Evolutionary conservation across 495 filamentous ascomycete species (phyloP).

Genomic region (Xylaria grammica): DNA sequence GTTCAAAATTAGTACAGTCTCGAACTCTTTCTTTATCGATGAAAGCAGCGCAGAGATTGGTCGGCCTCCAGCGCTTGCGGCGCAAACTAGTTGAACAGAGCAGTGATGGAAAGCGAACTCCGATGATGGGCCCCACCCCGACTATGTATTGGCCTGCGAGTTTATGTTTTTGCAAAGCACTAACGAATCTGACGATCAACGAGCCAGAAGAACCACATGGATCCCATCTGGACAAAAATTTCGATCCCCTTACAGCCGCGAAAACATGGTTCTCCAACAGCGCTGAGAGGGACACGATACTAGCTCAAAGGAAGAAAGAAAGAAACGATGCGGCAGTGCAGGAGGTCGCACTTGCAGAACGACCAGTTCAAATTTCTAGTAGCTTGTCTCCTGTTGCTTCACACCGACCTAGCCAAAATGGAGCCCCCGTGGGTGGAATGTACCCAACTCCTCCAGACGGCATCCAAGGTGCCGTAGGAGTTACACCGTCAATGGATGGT

Average conservation of each 20-base stretch:
- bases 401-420: slow-evolving; percentile 58
- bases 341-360: slow-evolving; percentile 47
- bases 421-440: slow-evolving; percentile 64
- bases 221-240: slow-evolving; percentile 30
- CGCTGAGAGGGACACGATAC: slow-evolving; percentile 51
- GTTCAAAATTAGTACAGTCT: slow-evolving; percentile 47
- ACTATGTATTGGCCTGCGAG: slow-evolving; percentile 55
- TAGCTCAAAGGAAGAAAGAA: slow-evolving; percentile 58
- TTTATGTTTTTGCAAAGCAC: slow-evolving; percentile 55
- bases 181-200: slow-evolving; percentile 28
- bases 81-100: slow-evolving; percentile 47
- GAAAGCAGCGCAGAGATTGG: slow-evolving; percentile 29
- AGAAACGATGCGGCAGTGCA: slow-evolving; percentile 53
- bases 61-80: slow-evolving; percentile 36
- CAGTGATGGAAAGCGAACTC: slow-evolving; percentile 48
- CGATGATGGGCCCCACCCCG: slow-evolving; percentile 36
- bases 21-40: slow-evolving; percentile 46
- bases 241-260: slow-evolving; percentile 70
- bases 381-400: slow-evolving; percentile 49
- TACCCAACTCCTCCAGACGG: slow-evolving; percentile 91
- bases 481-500: slow-evolving; percentile 56
- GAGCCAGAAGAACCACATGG: slow-evolving; percentile 28
- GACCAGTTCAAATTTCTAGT: slow-evolving; percentile 37
- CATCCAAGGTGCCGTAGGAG: slow-evolving; percentile 52
- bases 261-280: slow-evolving; percentile 68